Conservation (phyloP, 1,284 basidiomycete species). For the Austropuccinia psidii region DNA sequence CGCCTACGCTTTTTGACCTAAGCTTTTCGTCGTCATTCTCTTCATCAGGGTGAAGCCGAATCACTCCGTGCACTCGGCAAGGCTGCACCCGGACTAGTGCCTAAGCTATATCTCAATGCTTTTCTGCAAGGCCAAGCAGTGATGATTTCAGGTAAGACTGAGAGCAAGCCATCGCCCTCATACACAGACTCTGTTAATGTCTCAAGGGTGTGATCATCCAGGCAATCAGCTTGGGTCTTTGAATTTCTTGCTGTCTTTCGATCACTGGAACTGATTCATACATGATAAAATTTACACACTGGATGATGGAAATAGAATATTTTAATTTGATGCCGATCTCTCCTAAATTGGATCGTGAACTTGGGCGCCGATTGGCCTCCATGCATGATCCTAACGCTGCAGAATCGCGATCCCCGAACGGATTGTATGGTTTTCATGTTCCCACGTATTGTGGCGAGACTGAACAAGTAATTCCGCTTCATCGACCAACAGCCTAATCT, state of each 20-base stretch:
- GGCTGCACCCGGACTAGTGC: background rate
- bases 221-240: background rate
- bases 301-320: background rate
- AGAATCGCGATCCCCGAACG: background rate
- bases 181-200: no score
- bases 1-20: background rate
- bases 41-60: constrained; percentile 11
- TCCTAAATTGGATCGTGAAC: background rate
- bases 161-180: no score
- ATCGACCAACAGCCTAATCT: background rate
- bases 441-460: constrained; percentile 75
- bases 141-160: constrained; percentile 22
- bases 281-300: no score
- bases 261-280: background rate
- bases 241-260: background rate
- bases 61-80: constrained; percentile 9
- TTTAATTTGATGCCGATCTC: background rate
- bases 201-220: no score
- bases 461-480: constrained; percentile 52
- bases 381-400: constrained; percentile 10
- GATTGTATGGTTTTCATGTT: constrained; percentile 64
- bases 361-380: background rate
- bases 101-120: background rate
- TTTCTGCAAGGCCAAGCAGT: background rate
- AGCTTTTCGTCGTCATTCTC: background rate